Evolutionary conservation across 441 rosid species (phyloP).

Genomic region (Gossypium schwendimanii): DNA sequence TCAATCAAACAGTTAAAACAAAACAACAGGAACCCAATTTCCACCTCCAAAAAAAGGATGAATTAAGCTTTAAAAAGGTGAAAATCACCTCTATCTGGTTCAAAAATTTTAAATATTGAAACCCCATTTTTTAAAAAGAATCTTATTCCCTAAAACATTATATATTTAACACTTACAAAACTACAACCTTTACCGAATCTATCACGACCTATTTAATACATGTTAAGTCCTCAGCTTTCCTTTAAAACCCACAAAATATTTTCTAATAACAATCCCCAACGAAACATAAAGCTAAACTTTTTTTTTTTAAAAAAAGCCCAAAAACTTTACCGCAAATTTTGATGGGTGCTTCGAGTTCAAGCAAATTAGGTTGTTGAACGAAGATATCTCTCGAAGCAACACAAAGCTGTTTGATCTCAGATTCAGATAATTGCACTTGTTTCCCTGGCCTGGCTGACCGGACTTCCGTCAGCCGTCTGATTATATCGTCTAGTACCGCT

Average conservation of each 20-base stretch:
- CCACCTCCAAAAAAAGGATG: neutral
- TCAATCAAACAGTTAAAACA: constrained; percentile 14
- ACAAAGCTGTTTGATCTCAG: constrained; percentile 83
- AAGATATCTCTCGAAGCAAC: constrained; percentile 62
- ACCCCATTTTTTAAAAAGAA: constrained; percentile 4
- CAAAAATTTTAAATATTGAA: neutral
- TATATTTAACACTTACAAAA: neutral
- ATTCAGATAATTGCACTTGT: constrained; percentile 81
- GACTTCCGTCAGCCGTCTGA: constrained; percentile 66
- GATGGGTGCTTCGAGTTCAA: constrained; percentile 93
- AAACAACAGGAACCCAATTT: neutral
- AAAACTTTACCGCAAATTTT: constrained; percentile 69
- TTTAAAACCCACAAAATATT: neutral
- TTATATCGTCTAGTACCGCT: constrained; percentile 61
- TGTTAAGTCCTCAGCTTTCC: neutral
- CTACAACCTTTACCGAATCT: neutral
- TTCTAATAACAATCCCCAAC: neutral
- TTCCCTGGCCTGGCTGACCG: constrained; percentile 82
- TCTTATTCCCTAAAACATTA: neutral
- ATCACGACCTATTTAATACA: neutral
- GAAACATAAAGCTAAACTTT: neutral
- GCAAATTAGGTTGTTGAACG: constrained; percentile 72
- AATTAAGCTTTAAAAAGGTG: neutral
- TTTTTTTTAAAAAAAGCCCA: neutral
- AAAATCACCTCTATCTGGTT: neutral